These are phyloP conservation scores for Daldinia decipiens DNA, from an alignment of 495 filamentous ascomycete species.

Conservation along the genomic window DNA sequence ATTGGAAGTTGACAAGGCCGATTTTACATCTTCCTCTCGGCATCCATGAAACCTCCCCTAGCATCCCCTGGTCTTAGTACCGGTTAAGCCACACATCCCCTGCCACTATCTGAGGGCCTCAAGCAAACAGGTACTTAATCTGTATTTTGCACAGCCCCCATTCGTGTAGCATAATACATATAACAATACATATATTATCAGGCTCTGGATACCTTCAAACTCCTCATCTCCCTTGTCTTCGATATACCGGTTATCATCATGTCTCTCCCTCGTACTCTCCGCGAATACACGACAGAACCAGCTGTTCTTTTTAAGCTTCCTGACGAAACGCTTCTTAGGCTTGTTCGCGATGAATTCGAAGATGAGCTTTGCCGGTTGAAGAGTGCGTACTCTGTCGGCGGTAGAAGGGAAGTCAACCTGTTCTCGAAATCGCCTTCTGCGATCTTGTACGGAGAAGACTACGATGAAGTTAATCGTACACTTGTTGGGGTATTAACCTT, in stretches of 20 bases:
- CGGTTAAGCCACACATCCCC: no score
- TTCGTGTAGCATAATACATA: neutral
- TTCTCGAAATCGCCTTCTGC: constrained; percentile 43
- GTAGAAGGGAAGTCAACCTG: constrained; percentile 11
- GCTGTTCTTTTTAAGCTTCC: constrained; percentile 25
- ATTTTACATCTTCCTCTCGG: neutral
- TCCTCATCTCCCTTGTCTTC: no score
- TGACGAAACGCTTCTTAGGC: constrained; percentile 28
- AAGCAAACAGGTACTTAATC: no score
- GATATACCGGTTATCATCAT: constrained; percentile 5
- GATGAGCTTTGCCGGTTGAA: constrained; percentile 39
- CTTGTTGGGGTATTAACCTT: constrained; percentile 48
- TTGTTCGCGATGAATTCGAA: constrained; percentile 26
- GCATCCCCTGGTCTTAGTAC: neutral
- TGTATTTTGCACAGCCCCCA: constrained; percentile 5
- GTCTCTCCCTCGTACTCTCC: neutral
- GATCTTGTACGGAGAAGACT: constrained; percentile 44
- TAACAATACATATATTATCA: neutral
- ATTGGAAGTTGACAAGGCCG: neutral
- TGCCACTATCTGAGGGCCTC: no score
- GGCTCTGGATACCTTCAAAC: neutral
- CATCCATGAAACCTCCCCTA: neutral
- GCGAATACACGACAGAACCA: neutral
- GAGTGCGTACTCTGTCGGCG: constrained; percentile 33
- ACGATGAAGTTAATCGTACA: constrained; percentile 53